Evolutionary conservation across 192 early-diverging fungal species (phyloP), one percentile per base, ranked within the genome.

Genomic region (Backusella westeae): DNA sequence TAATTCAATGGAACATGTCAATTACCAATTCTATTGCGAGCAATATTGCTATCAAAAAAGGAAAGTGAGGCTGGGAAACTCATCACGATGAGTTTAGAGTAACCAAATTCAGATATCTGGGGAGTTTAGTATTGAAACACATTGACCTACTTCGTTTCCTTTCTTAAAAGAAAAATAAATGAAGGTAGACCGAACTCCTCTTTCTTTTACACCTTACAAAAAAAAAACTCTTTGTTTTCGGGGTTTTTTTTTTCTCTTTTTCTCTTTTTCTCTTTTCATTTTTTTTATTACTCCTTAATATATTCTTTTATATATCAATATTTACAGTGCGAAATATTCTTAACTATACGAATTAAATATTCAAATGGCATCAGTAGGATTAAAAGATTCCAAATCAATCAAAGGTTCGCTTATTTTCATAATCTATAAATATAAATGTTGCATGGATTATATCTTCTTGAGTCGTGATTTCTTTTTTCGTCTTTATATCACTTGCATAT

Each of bases 41-140:
- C 21, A 21, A 21, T 21, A 0, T 56, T 23, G 26, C n/a, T 56
- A 21, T 56, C 53, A 56, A 56, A 56, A 56, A 56, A 56, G 53
- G 53, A 56, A 56, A 21, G 53, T 26, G 53, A 21, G 53, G 53
- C 53, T 56, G 21, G 8, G 42, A 56, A 56, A 21, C 21, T 56
- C 8, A 56, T 56, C 53, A 21, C 19, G 53, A 21, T 26, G 21
- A 21, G 53, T 42, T 41, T 23, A 26, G 10, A 70, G 73, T 74
- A 74, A 74, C 73, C 56, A 74, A 67, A 75, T 66, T 38, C 63
- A 75, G 73, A 66, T 26, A 36, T 42, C 10, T 75, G 26, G 73
- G 73, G 56, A 75, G 39, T 42, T 75, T 75, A 75, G 73, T 75
- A 75, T 39, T 75, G 73, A 75, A 75, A 75, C 73, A 75, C 41